These are phyloP conservation scores for Elsinoe batatas DNA, from an alignment of 2,329 filamentous ascomycete genomes.

Conservation along the genomic window DNA sequence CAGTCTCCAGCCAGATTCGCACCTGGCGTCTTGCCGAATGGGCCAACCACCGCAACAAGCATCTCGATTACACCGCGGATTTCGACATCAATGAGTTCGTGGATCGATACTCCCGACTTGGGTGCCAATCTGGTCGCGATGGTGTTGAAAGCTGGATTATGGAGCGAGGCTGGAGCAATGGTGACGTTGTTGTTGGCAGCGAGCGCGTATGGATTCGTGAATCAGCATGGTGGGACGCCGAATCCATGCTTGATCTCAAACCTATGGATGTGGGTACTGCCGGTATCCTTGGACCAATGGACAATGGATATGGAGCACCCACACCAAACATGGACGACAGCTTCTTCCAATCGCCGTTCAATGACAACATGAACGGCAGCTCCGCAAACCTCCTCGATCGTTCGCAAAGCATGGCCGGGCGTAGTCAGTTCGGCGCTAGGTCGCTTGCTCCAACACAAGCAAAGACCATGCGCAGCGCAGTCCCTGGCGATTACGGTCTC, in stretches of 20 bases:
- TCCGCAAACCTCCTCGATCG: slow-evolving; percentile 59
- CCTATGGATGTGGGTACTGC: slow-evolving; percentile 48
- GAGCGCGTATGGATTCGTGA: slow-evolving; percentile 96
- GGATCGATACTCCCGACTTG: slow-evolving; percentile 68
- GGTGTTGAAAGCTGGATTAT: slow-evolving; percentile 91
- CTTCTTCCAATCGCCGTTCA: slow-evolving; percentile 53
- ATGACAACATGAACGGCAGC: slow-evolving; percentile 48
- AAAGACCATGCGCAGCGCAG: slow-evolving; percentile 40
- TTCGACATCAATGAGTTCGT: slow-evolving; percentile 92
- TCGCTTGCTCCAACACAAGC: slow-evolving; percentile 48
- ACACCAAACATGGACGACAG: slow-evolving; percentile 41
- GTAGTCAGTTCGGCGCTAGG: slow-evolving; percentile 29
- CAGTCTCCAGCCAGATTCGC: slow-evolving; percentile 83
- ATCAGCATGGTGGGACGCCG: slow-evolving; percentile 92
- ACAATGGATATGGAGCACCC: slow-evolving; percentile 62
- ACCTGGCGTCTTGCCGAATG: slow-evolving; percentile 92
- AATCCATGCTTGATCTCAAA: slow-evolving; percentile 88
- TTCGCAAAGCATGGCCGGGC: slow-evolving; percentile 38
- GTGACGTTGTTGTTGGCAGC: slow-evolving; percentile 81
- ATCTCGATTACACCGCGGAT: slow-evolving; percentile 90
- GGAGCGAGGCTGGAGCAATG: slow-evolving; percentile 95
- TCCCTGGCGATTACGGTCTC: slow-evolving; percentile 76
- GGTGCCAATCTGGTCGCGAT: slow-evolving; percentile 81
- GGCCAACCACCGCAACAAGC: slow-evolving; percentile 85
- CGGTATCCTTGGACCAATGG: slow-evolving; percentile 51